Evolutionary conservation across 2,329 filamentous ascomycete genomes (phyloP), one percentile per base, ranked within the genome.

Genomic region (Aspergillus hiratsukae): DNA sequence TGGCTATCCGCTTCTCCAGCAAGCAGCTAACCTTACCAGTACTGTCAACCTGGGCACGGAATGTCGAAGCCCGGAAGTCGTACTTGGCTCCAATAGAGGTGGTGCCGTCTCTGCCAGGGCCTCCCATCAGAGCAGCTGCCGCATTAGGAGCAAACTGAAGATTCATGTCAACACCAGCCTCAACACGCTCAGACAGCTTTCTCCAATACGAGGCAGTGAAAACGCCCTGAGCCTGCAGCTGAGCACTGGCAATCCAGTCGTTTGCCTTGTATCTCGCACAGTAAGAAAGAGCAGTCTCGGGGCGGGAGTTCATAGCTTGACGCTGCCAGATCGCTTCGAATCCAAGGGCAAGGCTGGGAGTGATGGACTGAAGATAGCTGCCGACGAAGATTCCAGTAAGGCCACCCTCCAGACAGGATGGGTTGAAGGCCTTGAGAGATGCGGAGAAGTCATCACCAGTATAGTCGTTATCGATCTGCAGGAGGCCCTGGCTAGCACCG

Each of bases 81-180:
- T 99, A 99, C 79, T 99, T 99, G 73, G 91, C 90, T 69, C 93
- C 94, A 68, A 97, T 83, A 54, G 92, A 91, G 53, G 95, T 92
- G 59, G 90, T 83, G 55, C 94, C 94, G 75, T 99, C 92, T 76
- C 91, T 93, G 74, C 87, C 84, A 53, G 87, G 74, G 49, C 86
- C 86, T 58, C 90, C 90, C 86, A 94, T 91, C 76, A 90, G 78
- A 61, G 85, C 83, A 52, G 83, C 84, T 52, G 80, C 78, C 54
- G 84, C 81, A 31, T 86, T 81, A 31, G 85, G 82, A 28, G 83
- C 86, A 65, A 96, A 88, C 63, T 92, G 88, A 58, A 99, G 83
- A 75, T 91, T 96, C 82, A 96, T 86, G 68, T 97, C 93, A 66
- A 96, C 90, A 76, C 94, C 94, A 60, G 91, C 93, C 80, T 97